Conservation (phyloP, 108 stramenopile species). For the Skeletonema menzelii region DNA sequence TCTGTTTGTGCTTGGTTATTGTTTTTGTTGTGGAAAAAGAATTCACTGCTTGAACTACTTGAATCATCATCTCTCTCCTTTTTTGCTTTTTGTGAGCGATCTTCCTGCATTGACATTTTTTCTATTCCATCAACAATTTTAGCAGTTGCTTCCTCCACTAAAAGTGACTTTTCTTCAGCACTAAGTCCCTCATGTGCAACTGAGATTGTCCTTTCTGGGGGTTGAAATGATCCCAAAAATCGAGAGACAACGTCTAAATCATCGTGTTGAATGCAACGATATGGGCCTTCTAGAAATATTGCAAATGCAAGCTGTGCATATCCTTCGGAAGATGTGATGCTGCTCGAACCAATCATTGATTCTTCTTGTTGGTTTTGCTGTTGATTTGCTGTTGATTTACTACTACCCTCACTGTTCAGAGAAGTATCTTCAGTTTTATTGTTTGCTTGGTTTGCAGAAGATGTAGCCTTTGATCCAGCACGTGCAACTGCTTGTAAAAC, state of each 20-base stretch:
- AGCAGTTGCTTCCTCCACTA: conserved; percentile 32
- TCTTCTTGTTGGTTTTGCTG: conserved; percentile 1
- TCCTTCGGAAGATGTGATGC: conserved; percentile 37
- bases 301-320: conserved; percentile 47
- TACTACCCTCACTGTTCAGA: neutral
- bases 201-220: conserved; percentile 8
- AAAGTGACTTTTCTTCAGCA: conserved; percentile 13
- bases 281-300: conserved; percentile 42
- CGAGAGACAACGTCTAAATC: conserved; percentile 15
- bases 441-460: conserved; percentile 2
- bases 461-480: conserved; percentile 16
- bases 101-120: conserved; percentile 21
- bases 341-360: conserved; percentile 25
- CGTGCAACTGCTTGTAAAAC: conserved; percentile 43
- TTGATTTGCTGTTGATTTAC: neutral
- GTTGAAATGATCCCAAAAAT: conserved; percentile 45
- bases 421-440: neutral
- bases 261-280: conserved; percentile 46
- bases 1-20: neutral
- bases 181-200: neutral
- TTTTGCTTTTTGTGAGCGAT: neutral
- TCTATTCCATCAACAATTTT: conserved; percentile 30
- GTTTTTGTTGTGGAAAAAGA: conserved; percentile 15
- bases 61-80: conserved; percentile 2
- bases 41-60: conserved; percentile 33